Evolutionary conservation across 257 asterid genomes (phyloP), one percentile per base, ranked within the genome.

Genomic region (Solanum clarkiae): DNA sequence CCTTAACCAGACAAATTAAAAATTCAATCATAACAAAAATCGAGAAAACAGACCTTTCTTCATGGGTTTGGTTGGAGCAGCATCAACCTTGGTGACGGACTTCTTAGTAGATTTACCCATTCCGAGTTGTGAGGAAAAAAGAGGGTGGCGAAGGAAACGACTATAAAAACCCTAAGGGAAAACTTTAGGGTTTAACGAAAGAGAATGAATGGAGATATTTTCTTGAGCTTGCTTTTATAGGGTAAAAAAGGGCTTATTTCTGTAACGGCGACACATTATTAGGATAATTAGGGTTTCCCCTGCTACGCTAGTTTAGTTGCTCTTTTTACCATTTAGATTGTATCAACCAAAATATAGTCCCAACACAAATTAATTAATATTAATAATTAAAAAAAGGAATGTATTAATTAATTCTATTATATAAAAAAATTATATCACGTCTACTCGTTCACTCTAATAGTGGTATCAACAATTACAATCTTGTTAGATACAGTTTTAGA

Each of bases 11-110:
- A 70, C 80, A 6, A 40, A 40, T 20, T 40, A 5, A 70, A 69
- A 69, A 10, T 53, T 79, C 42, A 84, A 32, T 6, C 10, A 47
- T 22, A 24, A 26, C 71, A 26, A 26, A 29, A 66, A 66, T 8
- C 3, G 6, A 47, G 69, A 66, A 49, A 80, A 4, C 13, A 69
- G 65, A 93, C 96, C 96, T 90, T 93, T 93, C 90, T 91, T 91
- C 93, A 87, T 68, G 17, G 90, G 88, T 86, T 93, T 91, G 80
- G 87, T 20, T 20, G 91, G 89, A 83, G 88, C 44, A 29, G 84
- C 89, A 2, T 80, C 93, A 72, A 79, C 91, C 70, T 89, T 89
- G 4, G 87, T 26, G 32, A 82, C 44, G 56, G 90, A 77, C 84
- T 89, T 90, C 89, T 88, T 90, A 13, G 87, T 11, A 1, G 90